phyloP scores from a whole-genome alignment of 2,329 filamentous ascomycete species.

The Basipetospora chlamydospora region DNA sequence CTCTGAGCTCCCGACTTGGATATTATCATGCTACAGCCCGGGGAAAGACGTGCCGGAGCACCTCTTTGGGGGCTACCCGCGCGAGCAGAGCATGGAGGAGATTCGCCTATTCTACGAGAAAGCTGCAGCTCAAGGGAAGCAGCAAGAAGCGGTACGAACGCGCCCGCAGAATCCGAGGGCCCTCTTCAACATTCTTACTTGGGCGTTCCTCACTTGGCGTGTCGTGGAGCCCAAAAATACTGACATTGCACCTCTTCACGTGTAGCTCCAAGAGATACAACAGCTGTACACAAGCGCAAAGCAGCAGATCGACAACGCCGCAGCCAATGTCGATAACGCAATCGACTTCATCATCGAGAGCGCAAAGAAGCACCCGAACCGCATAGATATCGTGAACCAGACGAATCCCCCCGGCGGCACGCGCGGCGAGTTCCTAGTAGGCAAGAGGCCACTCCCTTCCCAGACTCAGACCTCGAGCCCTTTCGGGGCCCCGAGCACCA shows the following conservation, averaged over 20 bases:
- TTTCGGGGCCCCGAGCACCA: constrained; percentile 20
- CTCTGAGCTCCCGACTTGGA: constrained; percentile 64
- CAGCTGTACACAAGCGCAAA: constrained; percentile 48
- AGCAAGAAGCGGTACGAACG: constrained; percentile 35
- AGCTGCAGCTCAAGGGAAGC: constrained; percentile 45
- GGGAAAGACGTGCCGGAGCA: constrained; percentile 64
- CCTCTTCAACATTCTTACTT: too few relatives aligned
- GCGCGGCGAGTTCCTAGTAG: constrained; percentile 29
- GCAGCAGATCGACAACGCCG: constrained; percentile 56
- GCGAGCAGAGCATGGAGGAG: constrained; percentile 84
- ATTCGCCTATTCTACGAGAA: constrained; percentile 59
- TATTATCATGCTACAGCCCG: constrained; percentile 75
- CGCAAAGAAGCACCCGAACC: constrained; percentile 60
- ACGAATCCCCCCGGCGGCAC: constrained; percentile 25
- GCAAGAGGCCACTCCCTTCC: constrained; percentile 12
- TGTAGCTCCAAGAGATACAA: constrained; percentile 44
- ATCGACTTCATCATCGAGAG: constrained; percentile 52
- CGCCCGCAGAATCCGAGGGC: too few relatives aligned
- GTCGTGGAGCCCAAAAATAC: background rate
- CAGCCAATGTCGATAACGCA: constrained; percentile 57
- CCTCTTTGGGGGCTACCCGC: constrained; percentile 62
- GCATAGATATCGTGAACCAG: constrained; percentile 46
- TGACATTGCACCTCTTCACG: constrained; percentile 9
- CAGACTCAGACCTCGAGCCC: constrained; percentile 20
- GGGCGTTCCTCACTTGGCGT: too few relatives aligned